A percentile compares a stretch with the other conserved stretches of the same genome.
These are phyloP conservation scores for Cyclotella atomus DNA, from an alignment of 108 stramenopile genomes.

Conservation along the genomic window DNA sequence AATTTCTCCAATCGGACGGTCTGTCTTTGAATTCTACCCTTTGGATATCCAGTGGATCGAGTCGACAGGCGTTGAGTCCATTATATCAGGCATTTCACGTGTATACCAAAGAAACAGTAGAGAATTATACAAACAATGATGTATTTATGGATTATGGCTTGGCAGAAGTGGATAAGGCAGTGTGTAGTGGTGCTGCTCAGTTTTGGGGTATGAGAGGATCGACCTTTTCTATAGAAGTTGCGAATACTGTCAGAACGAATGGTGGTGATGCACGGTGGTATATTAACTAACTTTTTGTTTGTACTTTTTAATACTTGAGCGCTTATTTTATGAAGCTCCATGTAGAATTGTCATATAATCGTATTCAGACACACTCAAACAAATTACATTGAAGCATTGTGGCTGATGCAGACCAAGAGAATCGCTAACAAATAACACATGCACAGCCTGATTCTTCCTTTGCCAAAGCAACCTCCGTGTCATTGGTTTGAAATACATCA, in stretches of 20 bases:
- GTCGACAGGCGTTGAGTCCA: not conserved
- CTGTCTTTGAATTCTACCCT: not conserved
- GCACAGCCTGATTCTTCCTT: conserved; percentile 13
- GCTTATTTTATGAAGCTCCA: too few relatives aligned
- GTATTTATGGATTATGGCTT: not conserved
- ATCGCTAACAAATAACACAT: conserved; percentile 35
- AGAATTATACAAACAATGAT: not conserved
- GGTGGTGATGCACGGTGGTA: too few relatives aligned
- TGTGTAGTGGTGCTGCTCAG: not conserved
- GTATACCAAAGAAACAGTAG: not conserved
- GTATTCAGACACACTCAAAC: too few relatives aligned
- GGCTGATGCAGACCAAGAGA: not conserved
- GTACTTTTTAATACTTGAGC: too few relatives aligned
- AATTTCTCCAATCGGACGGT: too few relatives aligned
- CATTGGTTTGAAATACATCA: conserved; percentile 44
- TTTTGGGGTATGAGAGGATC: not conserved
- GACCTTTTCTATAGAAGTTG: too few relatives aligned
- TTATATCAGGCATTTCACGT: not conserved
- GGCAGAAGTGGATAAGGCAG: not conserved
- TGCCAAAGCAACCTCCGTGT: conserved; percentile 17
- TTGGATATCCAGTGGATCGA: not conserved
- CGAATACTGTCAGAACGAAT: too few relatives aligned
- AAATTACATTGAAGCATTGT: not conserved
- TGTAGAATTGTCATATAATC: too few relatives aligned
- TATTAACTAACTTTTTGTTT: too few relatives aligned